Evolutionary conservation across 768 basidiomycete species (phyloP).

Genomic region (Psilocybe subaeruginosa): DNA sequence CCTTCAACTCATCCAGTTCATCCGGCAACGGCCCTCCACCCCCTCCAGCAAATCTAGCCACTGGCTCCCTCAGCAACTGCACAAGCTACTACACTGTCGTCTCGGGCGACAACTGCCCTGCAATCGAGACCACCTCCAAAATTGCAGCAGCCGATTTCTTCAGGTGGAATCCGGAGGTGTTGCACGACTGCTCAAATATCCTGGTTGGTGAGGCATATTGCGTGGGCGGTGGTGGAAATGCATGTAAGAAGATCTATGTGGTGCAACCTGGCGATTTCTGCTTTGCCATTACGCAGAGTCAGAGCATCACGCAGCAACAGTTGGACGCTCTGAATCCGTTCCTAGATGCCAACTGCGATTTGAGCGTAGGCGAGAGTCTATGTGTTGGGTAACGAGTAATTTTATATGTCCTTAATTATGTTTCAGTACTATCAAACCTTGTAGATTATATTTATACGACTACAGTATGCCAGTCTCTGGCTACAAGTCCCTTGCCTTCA

Average conservation of each 20-base stretch:
- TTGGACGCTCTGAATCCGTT: constrained; percentile 11
- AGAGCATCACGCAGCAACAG: constrained; percentile 13
- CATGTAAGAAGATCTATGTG: constrained; percentile 10
- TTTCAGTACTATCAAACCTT: background rate
- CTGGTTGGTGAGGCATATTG: constrained; percentile 14
- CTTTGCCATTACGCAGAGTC: constrained; percentile 10
- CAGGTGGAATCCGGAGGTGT: constrained; percentile 26
- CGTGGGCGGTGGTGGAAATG: constrained; percentile 11
- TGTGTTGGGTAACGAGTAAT: constrained; percentile 11
- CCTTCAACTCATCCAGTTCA: background rate
- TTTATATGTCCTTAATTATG: constrained; percentile 4
- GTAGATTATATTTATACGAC: constrained; percentile 6
- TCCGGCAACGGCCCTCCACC: constrained; percentile 1
- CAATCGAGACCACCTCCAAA: constrained; percentile 18
- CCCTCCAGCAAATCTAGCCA: constrained; percentile 13
- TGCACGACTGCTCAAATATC: constrained; percentile 16
- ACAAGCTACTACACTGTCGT: constrained; percentile 22
- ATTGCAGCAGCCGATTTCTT: constrained; percentile 24
- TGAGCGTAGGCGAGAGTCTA: constrained; percentile 13
- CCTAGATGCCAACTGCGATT: constrained; percentile 15
- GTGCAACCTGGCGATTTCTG: constrained; percentile 16
- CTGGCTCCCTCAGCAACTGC: constrained; percentile 13
- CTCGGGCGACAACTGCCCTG: constrained; percentile 18
- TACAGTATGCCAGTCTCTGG: background rate
- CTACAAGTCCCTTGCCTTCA: too few species aligned